A percentile compares a stretch with the other conserved stretches of the same genome.
These are phyloP conservation scores for Populus hybrid DNA, from an alignment of 441 rosid species.

Conservation along the genomic window DNA sequence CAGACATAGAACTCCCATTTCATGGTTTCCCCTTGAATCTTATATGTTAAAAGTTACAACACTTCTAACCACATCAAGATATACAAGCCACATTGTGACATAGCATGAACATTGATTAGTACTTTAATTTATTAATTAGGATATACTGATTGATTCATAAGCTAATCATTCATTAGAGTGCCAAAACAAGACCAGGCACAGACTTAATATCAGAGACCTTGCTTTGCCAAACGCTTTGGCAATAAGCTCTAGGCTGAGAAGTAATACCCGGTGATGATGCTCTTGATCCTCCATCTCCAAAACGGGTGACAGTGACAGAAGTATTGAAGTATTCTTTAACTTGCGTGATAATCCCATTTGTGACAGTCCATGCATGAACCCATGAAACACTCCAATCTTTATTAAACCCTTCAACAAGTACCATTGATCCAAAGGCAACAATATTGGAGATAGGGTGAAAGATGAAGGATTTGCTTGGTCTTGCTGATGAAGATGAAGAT, in stretches of 20 bases:
- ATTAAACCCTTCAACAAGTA: conserved; percentile 61
- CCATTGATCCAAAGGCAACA: conserved; percentile 44
- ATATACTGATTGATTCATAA: neutral
- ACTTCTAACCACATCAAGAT: neutral
- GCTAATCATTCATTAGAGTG: conserved; percentile 20
- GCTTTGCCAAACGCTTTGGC: conserved; percentile 39
- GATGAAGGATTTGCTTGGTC: conserved; percentile 11
- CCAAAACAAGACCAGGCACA: conserved; percentile 41
- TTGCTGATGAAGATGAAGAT: conserved; percentile 4
- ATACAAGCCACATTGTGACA: neutral
- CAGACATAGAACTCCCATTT: no score
- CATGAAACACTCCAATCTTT: conserved; percentile 40
- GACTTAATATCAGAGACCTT: conserved; percentile 32
- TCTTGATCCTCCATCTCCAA: neutral
- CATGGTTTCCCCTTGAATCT: no score
- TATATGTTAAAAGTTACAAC: neutral
- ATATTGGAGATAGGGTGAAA: conserved; percentile 24
- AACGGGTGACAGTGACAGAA: conserved; percentile 29
- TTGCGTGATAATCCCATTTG: conserved; percentile 59
- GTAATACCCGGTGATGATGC: neutral
- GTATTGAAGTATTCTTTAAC: conserved; percentile 53
- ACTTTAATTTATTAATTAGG: neutral
- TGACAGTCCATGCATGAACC: conserved; percentile 76
- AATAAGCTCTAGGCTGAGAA: neutral
- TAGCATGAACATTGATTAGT: neutral